phyloP scores from a whole-genome alignment of 2,329 filamentous ascomycete species.

The Penicillium hordei region DNA sequence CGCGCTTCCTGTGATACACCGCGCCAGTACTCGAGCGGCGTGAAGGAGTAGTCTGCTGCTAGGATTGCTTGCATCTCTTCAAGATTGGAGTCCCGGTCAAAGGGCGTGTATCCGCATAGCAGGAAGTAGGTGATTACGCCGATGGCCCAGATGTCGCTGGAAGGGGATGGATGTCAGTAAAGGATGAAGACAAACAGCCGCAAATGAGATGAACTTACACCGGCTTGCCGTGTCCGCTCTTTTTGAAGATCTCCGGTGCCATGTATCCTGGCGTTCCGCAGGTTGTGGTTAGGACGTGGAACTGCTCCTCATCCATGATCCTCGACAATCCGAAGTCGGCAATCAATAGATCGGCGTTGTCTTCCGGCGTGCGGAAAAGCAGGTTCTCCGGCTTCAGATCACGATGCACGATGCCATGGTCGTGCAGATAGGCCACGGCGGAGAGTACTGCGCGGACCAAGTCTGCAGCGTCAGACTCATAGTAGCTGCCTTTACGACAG shows the following conservation, averaged over 20 bases:
- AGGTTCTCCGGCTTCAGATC: slow-evolving; percentile 98
- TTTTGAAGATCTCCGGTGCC: slow-evolving; percentile 99
- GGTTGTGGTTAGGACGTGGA: slow-evolving; percentile 95
- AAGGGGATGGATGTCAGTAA: slow-evolving; percentile 3
- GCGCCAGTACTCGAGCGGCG: slow-evolving; percentile 93
- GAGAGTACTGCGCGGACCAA: slow-evolving; percentile 92
- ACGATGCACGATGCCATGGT: slow-evolving; percentile 97
- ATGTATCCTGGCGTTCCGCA: slow-evolving; percentile 98
- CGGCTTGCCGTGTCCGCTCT: slow-evolving; percentile 95
- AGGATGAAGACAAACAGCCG: neutral
- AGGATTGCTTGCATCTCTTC: slow-evolving; percentile 99
- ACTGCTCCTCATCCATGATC: slow-evolving; percentile 99
- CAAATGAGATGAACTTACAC: slow-evolving; percentile 57
- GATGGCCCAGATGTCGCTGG: slow-evolving; percentile 89
- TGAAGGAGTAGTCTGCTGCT: slow-evolving; percentile 93
- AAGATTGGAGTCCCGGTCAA: slow-evolving; percentile 94
- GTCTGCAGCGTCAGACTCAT: slow-evolving; percentile 93
- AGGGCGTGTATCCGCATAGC: slow-evolving; percentile 95
- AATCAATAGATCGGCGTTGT: slow-evolving; percentile 94
- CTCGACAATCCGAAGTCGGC: slow-evolving; percentile 93
- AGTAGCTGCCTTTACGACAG: slow-evolving; percentile 97
- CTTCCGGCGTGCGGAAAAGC: slow-evolving; percentile 93
- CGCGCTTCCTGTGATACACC: slow-evolving; percentile 82
- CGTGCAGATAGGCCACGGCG: slow-evolving; percentile 97
- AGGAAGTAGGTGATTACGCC: slow-evolving; percentile 99